Evolutionary conservation across 805 yeast species (phyloP).

Genomic region (Starmerella sirachaensis): DNA sequence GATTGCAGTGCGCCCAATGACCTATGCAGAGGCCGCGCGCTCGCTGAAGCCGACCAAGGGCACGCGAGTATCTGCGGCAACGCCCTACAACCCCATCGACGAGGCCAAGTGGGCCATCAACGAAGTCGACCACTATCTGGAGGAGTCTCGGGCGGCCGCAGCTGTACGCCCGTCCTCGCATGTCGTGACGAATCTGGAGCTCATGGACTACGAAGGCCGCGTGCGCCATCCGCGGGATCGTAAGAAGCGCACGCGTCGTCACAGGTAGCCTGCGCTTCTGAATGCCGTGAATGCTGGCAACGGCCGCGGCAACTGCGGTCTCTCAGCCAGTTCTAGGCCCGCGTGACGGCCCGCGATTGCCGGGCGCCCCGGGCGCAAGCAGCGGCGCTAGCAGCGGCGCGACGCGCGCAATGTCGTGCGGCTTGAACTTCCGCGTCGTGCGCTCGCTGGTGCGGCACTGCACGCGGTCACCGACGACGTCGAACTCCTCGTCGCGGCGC

Average conservation of each 20-base stretch:
- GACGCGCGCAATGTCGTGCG: slow-evolving; percentile 57
- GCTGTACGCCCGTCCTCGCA: slow-evolving; percentile 5
- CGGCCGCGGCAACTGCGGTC: too few relatives aligned
- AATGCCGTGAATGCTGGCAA: not conserved
- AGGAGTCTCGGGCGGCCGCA: not conserved
- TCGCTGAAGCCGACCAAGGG: slow-evolving; percentile 4
- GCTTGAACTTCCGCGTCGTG: slow-evolving; percentile 73
- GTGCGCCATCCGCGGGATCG: not conserved
- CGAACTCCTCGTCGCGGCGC: slow-evolving; percentile 30
- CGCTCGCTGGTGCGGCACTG: slow-evolving; percentile 67
- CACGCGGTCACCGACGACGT: slow-evolving; percentile 74
- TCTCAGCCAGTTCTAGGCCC: not conserved
- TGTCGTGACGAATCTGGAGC: slow-evolving; percentile 11
- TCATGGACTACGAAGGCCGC: not conserved
- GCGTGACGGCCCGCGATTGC: not conserved
- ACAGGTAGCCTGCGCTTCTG: slow-evolving; percentile 1
- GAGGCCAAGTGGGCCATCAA: slow-evolving; percentile 13
- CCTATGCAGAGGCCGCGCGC: slow-evolving; percentile 40
- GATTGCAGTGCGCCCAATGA: slow-evolving; percentile 37
- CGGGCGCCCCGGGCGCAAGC: not conserved
- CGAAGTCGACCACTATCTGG: slow-evolving; percentile 10
- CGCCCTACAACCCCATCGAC: slow-evolving; percentile 9
- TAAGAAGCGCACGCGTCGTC: slow-evolving; percentile 7
- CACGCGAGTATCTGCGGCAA: not conserved
- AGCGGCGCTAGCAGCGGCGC: slow-evolving; percentile 17